Base-by-base conservation (phyloP, 176 grass and related monocot species). In the Zizania latifolia region DNA sequence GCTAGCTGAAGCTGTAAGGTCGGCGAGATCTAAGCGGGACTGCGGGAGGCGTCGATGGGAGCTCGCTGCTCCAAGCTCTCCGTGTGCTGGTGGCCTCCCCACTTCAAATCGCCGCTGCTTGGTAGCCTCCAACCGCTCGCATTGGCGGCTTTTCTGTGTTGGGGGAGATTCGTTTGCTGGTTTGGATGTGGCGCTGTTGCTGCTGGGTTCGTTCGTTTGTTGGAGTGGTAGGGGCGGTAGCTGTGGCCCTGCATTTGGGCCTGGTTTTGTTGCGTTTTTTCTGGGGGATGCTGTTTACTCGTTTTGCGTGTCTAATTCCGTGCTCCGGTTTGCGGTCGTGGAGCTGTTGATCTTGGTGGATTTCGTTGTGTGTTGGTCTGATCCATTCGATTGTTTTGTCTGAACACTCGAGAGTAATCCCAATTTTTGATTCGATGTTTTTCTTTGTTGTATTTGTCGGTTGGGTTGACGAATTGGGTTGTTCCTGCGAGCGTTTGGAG, bases 51-150 rank as follows among this genome's bases (percentile, higher is more conserved):
- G 71, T 43, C 41, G 51, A 96, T 92, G 93, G 93, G 89, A 59
- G 87, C 71, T 67, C 84, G 89, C 67, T 96, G 93, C 89, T 96
- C 93, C 65, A 85, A 79, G 60, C 71, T 92, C 70, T 90, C 78
- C 46, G 61, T 82, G 37, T 96, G 93, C 65, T 92, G 87, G 84
- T 89, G 92, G 87, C 80, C 87, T 40, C 78, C 84, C 28, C 78
- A 85, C 78, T 87, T 87, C 81, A 89, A 93, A 59, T 88, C 91
- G 43, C 83, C 91, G 12, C 76, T 85, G 58, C 85, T 93, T 21
- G 84, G 83, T 75, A 62, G 30, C 31, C 54, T n/a, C 59, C 37
- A 72, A 65, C 34, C 37, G 14, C 50, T 22, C 76, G n/a, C 75
- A 83, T 76, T 87, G 63, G 44, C 45, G 8, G 9, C 48, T 41